Evolutionary conservation across 805 yeast genomes (phyloP), one percentile per base, ranked within the genome.

Genomic region (Clavispora asparagi): DNA sequence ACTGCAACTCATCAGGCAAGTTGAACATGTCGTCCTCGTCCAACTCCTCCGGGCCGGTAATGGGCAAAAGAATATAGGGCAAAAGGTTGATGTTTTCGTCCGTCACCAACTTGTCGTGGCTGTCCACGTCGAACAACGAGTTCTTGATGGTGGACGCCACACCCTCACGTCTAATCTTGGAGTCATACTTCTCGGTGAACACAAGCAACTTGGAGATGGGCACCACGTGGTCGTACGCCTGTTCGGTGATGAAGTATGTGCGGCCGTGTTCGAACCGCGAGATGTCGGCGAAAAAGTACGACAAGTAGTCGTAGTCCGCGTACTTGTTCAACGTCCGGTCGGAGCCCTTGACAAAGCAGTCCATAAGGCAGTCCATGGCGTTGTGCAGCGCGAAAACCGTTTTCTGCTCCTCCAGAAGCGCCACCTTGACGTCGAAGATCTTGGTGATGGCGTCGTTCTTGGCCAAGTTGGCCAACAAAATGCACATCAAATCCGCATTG

Each of bases 131-230:
- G 59, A 92, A 92, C 42, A 92, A 69, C 0, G 92, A 79, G 65
- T 92, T 92, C 63, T 94, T 92, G 55, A 94, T 87, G 1, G 97
- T 86, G 6, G 95, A 85, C 1, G 95, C 95, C 33, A 88, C 91
- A 59, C 96, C 97, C 61, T 86, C 91, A 66, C 98, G 78, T 68
- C 98, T 82, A 25, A 81, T 79, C 57, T 80, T 81, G 12, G 87
- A 74, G 59, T 85, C 91, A 54, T 82, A 85, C 58, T 82, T 80
- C 60, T 87, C 91, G 5, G 97, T 85, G 67, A 89, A 90, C 0
- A 82, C 94, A 49, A 87, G 71, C 26, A 90, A 65, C 61, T 88
- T 88, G n/a, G 90, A 81, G 19, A 89, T 65, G 31, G 96, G 96
- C 14, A 86, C 82, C 16, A 87, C 84, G 16, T 66, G 71, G 60